Evolutionary conservation across 805 yeast genomes (phyloP).

Genomic region (Metschnikowia cerradonensis): DNA sequence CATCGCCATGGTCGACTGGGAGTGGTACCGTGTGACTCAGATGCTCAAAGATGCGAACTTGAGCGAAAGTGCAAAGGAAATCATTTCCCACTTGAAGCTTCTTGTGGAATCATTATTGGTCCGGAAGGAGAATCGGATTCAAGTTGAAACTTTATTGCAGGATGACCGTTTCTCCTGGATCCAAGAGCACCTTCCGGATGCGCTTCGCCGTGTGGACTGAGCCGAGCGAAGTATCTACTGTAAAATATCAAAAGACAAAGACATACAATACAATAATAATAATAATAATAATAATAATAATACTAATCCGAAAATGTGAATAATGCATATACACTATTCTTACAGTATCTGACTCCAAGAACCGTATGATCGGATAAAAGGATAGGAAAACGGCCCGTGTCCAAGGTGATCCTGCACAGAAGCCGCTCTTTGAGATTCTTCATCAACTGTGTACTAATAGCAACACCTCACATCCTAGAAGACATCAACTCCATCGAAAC

Average conservation of each 20-base stretch:
- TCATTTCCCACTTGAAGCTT: conserved; percentile 19
- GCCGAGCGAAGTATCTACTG: neutral
- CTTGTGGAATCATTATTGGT: conserved; percentile 35
- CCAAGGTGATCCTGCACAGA: neutral
- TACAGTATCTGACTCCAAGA: too few species aligned
- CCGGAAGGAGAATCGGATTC: conserved; percentile 32
- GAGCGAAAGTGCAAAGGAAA: conserved; percentile 7
- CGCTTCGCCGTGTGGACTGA: conserved; percentile 1
- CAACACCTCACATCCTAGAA: conserved; percentile 2
- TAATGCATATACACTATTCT: neutral
- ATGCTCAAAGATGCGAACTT: conserved; percentile 8
- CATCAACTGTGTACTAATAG: neutral
- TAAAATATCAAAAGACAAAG: neutral
- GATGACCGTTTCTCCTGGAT: conserved; percentile 25
- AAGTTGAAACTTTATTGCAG: conserved; percentile 18
- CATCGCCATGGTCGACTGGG: conserved; percentile 91
- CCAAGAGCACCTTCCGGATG: conserved; percentile 17
- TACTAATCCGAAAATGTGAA: neutral
- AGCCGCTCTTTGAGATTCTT: conserved; percentile 1
- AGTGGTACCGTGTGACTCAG: conserved; percentile 53
- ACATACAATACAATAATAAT: neutral
- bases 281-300: neutral
- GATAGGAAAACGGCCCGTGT: too few species aligned
- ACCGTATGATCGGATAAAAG: too few species aligned
- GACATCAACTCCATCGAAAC: neutral